Base-by-base conservation (phyloP, 495 filamentous ascomycete species). In the Penicillium arizonense region DNA sequence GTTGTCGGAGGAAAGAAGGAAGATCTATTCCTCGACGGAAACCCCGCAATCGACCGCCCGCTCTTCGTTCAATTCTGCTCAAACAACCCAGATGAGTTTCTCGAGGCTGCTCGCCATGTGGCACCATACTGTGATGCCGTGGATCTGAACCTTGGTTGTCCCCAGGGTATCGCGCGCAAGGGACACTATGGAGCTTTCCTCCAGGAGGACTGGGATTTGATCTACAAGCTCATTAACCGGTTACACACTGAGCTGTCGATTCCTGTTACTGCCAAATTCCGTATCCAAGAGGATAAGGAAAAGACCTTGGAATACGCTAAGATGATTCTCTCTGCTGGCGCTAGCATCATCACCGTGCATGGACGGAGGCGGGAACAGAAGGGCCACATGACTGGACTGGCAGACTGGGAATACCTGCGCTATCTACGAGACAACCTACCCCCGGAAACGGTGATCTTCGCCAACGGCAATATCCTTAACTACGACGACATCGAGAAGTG, bases 51-150 rank as follows among this genome's bases (percentile, higher is more conserved):
- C 45, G 94, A 99, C 67, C 82, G 94, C 6, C 94, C 94, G 3
- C 82, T 97, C 6, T 87, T 96, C 63, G 94, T 96, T 10, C 94
- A 99, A 61, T 99, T 99, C 74, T 97, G 95, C 75, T 84, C 93
- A 42, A 97, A 99, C 65, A 77, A 89, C 37, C 89, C 94, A 0
- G 76, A 87, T 30, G 81, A 87, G 43, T 77, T 97, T 4, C 74
- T 96, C 13, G 73, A 77, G 33, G 91, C 93, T 2, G 93, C 93
- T 3, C 75, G 79, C 20, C 76, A 87, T 44, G 90, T 89, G 0
- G 81, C 85, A 3, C 88, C 88, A 1, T 88, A 89, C 71, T 96
- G 91, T 65, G 94, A 99, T 63, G 94, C 92, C 3, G 88, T 99
- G 8, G 95, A 99, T 67, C 74, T 99, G 56, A 99, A 99, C 65